A percentile compares a stretch with the other conserved stretches of the same genome.
phyloP scores from a whole-genome alignment of 805 yeast genomes.

The Ogataea ramenticola region DNA sequence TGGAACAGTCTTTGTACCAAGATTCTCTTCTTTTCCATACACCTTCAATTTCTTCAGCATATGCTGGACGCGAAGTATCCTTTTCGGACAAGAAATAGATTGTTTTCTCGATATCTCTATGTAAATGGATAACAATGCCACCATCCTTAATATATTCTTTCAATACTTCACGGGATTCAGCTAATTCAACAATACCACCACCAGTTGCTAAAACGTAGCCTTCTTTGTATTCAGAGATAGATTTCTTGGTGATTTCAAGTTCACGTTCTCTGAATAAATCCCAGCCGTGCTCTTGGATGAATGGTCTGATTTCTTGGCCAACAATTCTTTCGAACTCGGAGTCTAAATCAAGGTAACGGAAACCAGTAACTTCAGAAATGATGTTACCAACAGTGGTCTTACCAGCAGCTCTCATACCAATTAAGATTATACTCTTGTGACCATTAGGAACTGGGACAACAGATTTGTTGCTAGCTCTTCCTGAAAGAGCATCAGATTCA shows the following conservation, averaged over 20 bases:
- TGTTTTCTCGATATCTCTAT: conserved; percentile 79
- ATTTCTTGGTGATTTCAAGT: conserved; percentile 43
- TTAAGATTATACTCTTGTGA: conserved; percentile 59
- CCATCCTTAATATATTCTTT: conserved; percentile 46
- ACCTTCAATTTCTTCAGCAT: conserved; percentile 64
- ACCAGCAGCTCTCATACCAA: conserved; percentile 99
- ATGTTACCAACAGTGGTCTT: conserved; percentile 81
- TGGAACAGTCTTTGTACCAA: conserved; percentile 77
- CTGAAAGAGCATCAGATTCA: conserved; percentile 31
- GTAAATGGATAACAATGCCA: conserved; percentile 85
- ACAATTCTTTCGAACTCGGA: conserved; percentile 51
- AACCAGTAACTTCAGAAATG: conserved; percentile 65
- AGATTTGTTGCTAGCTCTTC: conserved; percentile 6
- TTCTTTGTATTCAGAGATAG: conserved; percentile 29
- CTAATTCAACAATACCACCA: conserved; percentile 88
- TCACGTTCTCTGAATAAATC: conserved; percentile 75
- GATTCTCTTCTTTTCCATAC: conserved; percentile 81
- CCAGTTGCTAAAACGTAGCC: conserved; percentile 86
- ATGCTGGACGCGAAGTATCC: conserved; percentile 88
- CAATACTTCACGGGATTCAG: conserved; percentile 57
- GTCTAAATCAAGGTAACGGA: conserved; percentile 72
- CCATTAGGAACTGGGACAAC: conserved; percentile 28
- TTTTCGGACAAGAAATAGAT: conserved; percentile 57
- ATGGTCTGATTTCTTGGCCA: conserved; percentile 48
- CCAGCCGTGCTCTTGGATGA: conserved; percentile 71